Base-by-base conservation (phyloP, 2,329 filamentous ascomycete species). In the Arthrobotrys musiformis region DNA sequence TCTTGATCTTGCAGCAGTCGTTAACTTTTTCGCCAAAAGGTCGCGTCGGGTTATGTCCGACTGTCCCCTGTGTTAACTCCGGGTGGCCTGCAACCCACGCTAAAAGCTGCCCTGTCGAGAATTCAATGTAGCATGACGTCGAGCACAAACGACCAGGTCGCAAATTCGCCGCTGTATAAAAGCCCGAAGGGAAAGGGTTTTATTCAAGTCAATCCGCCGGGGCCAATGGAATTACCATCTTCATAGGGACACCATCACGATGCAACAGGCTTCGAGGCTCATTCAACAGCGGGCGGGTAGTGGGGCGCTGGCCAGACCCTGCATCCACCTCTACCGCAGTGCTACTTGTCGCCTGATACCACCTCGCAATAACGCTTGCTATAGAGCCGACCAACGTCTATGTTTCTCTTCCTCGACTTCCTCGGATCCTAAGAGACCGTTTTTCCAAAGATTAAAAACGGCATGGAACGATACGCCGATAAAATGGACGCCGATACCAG, bases 401-500 rank as follows among this genome's bases (percentile, higher is more conserved):
- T 56, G 33, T n/a, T 52, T 19, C 28, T 68, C 50, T 2, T 58
- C 50, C 15, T 48, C 64, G 35, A 44, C 62, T 5, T 75, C 70
- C 8, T 64, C 64, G 15, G 40, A 50, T 13, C 24, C 60, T 19
- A 35, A 72, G 26, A 50, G 68, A 40, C 17, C 73, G 0, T 78
- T 78, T 30, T 78, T 58, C 33, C 26, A 54, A 30, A 42, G 68
- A 42, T 35, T 78, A 40, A 70, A 40, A 35, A 56, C 17, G 35
- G 66, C 90, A 40, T 86, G 90, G 79, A 85, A 86, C 42, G 86
- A 87, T 42, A 92, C 90, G 35, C 90, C 88, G 83, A 87, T 95
- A 78, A 89, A 92, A 85, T 97, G 94, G 94, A 93, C 93, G 84
- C 92, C 92, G 54, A 97, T 97, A 80, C 94, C 94, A 22, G 89